phyloP scores from a whole-genome alignment of 2,329 filamentous ascomycete genomes.

The Aureobasidium sp. region DNA sequence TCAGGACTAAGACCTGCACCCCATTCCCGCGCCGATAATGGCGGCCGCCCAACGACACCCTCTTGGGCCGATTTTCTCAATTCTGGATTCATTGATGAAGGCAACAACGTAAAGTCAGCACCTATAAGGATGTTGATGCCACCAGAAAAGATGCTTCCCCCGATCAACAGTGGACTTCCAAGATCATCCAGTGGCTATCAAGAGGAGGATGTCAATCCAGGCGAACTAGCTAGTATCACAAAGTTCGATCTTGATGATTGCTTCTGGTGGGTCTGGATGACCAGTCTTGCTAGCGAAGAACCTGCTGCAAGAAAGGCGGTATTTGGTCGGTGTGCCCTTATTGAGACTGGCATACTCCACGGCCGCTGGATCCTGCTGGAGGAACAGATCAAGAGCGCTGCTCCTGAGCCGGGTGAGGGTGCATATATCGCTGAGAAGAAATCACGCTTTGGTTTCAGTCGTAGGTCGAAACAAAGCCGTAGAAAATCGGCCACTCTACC shows the following conservation, averaged over 20 bases:
- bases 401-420: constrained; percentile 71
- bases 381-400: constrained; percentile 90
- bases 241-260: constrained; percentile 82
- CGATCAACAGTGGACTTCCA: constrained; percentile 59
- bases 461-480: constrained; percentile 61
- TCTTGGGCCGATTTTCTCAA: constrained; percentile 98
- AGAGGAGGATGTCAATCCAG: constrained; percentile 68
- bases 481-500: constrained; percentile 53
- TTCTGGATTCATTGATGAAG: constrained; percentile 76
- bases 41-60: constrained; percentile 81
- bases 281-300: constrained; percentile 85
- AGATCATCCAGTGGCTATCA: constrained; percentile 66
- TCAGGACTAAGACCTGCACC: constrained; percentile 57
- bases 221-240: constrained; percentile 87
- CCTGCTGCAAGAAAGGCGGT: constrained; percentile 77
- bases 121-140: constrained; percentile 69
- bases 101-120: constrained; percentile 40
- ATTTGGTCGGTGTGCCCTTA: constrained; percentile 85
- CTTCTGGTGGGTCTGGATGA: constrained; percentile 99
- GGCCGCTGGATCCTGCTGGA: constrained; percentile 92
- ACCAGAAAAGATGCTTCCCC: constrained; percentile 83
- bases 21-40: constrained; percentile 55
- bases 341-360: constrained; percentile 75
- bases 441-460: constrained; percentile 73
- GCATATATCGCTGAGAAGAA: constrained; percentile 96